Base-by-base conservation (phyloP, 1,284 basidiomycete species). In the Veloboletus limbatus region DNA sequence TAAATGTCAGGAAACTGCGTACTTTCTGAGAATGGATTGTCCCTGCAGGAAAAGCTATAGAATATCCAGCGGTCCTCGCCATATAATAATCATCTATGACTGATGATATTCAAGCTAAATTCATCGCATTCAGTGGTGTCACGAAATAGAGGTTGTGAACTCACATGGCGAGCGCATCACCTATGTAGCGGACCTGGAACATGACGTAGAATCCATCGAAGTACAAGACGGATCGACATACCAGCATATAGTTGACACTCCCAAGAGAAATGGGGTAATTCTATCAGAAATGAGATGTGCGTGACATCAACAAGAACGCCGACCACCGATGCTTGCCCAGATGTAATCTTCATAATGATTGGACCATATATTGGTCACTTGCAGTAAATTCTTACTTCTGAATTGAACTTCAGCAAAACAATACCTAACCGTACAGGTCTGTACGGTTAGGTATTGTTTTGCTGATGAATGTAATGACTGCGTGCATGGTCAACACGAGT, bases 131-230 rank as follows among this genome's bases (percentile, higher is more conserved):
- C 16, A 47, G 28, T n/a, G 9, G 8, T 11, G 1, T 25, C 11
- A 8, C 2, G 2, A 43, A 25, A 42, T n/a, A 6, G 6, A 34
- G n/a, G 11, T 16, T 2, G 3, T 24, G 27, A 3, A 24, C 58
- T 59, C 17, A 57, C 56, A 51, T 43, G 8, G 34, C 43, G 11
- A 60, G 8, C 5, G 22, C 32, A 35, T 60, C 54, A 18, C 58
- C 43, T 4, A 57, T 17, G 36, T 60, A 60, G 13, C 58, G 56
- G 10, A 60, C 46, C 56, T 57, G 13, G 14, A 37, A n/a, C 6
- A 22, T 18, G n/a, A 8, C 7, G 8, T 28, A 5, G 4, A 26
- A 33, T 17, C 14, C n/a, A 3, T 13, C 18, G 3, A 24, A 22
- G 1, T 6, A 8, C 18, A n/a, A 5, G 7, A 16, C 1, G 8